Conservation (phyloP, 805 yeast genomes). For the Yarrowia keelungensis region DNA sequence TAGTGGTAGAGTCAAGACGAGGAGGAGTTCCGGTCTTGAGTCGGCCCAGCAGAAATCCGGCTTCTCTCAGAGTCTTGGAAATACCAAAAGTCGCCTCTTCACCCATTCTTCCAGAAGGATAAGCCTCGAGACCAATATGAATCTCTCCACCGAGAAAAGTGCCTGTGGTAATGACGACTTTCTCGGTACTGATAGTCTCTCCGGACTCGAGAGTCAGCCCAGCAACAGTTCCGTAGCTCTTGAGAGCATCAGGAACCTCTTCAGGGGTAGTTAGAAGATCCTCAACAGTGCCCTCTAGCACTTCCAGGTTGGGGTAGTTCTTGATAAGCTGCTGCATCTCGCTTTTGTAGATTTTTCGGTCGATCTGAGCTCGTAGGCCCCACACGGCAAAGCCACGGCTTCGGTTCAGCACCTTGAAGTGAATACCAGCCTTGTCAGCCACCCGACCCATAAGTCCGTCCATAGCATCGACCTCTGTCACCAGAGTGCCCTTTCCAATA, state of each 20-base stretch:
- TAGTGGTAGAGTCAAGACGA: constrained; percentile 72
- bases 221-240: constrained; percentile 54
- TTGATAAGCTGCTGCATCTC: constrained; percentile 78
- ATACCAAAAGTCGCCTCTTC: constrained; percentile 92
- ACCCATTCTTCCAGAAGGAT: constrained; percentile 93
- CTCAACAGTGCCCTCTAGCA: constrained; percentile 78
- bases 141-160: constrained; percentile 94
- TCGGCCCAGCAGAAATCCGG: constrained; percentile 86
- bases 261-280: constrained; percentile 62
- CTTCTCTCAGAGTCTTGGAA: constrained; percentile 73
- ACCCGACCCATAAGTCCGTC: constrained; percentile 89
- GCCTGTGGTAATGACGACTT: constrained; percentile 92
- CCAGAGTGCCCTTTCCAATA: constrained; percentile 92
- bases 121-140: constrained; percentile 80
- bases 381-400: constrained; percentile 96
- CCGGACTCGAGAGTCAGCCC: constrained; percentile 84
- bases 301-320: constrained; percentile 58
- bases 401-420: constrained; percentile 82
- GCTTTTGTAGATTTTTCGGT: constrained; percentile 73
- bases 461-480: constrained; percentile 92
- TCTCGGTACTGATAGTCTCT: constrained; percentile 60
- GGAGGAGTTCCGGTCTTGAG: constrained; percentile 98
- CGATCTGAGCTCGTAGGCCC: constrained; percentile 98
- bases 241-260: constrained; percentile 40
- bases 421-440: constrained; percentile 93